A percentile compares a stretch with the other conserved stretches of the same genome.
phyloP scores from a whole-genome alignment of 345 rosid species.

The Eucalyptus paniculata region DNA sequence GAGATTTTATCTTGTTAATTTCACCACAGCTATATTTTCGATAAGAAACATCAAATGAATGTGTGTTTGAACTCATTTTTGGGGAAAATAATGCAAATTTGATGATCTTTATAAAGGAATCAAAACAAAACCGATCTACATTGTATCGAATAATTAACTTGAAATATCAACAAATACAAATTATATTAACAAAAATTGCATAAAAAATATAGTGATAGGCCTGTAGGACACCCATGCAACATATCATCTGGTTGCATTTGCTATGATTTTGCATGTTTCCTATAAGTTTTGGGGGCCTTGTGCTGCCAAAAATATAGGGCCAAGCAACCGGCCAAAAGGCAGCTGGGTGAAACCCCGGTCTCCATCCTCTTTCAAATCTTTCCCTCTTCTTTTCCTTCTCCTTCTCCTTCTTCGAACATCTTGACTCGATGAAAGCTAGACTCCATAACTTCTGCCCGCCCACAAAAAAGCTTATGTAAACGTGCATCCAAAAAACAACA shows the following conservation, averaged over 20 bases:
- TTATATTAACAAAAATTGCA: too few relatives aligned
- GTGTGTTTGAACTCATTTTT: not conserved
- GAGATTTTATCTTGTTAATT: not conserved
- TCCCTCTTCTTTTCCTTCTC: too few relatives aligned
- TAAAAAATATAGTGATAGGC: not conserved
- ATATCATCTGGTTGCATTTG: not conserved
- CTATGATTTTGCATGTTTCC: not conserved
- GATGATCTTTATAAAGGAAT: not conserved
- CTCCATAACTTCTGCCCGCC: accelerated
- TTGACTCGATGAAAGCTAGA: too few relatives aligned
- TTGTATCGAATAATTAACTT: too few relatives aligned
- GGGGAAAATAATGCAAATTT: not conserved
- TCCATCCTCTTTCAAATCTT: too few relatives aligned
- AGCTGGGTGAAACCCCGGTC: too few relatives aligned
- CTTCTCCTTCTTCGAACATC: too few relatives aligned
- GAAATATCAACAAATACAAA: too few relatives aligned
- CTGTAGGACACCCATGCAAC: accelerated
- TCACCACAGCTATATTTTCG: not conserved
- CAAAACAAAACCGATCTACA: not conserved
- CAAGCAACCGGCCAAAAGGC: too few relatives aligned
- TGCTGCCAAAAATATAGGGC: too few relatives aligned
- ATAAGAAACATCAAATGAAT: not conserved
- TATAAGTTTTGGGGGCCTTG: not conserved
- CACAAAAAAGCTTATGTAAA: too few relatives aligned
- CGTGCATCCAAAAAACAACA: too few relatives aligned